phyloP scores from a whole-genome alignment of 345 rosid species.

The Salix brachista region DNA sequence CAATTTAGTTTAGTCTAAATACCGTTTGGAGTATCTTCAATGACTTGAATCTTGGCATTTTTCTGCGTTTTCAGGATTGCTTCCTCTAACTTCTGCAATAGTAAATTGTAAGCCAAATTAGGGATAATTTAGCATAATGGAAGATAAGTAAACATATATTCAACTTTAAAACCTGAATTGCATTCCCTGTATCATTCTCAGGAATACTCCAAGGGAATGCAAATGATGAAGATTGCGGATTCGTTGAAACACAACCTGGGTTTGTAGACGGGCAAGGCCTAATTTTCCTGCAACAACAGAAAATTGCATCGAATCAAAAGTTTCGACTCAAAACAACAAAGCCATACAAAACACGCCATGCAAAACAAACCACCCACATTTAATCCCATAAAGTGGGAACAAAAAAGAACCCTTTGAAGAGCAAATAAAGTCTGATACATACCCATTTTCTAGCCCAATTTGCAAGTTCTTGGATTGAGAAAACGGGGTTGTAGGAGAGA shows the following conservation, averaged over 20 bases:
- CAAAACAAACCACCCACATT: background rate
- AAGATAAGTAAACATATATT: background rate
- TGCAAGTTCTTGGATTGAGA: slow-evolving; percentile 77
- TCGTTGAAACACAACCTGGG: slow-evolving; percentile 84
- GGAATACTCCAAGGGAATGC: slow-evolving; percentile 70
- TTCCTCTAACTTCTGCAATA: slow-evolving; percentile 56
- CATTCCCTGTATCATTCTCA: slow-evolving; percentile 40
- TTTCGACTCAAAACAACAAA: background rate
- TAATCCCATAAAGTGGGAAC: background rate
- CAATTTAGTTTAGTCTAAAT: slow-evolving; percentile 12
- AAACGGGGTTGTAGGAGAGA: slow-evolving; percentile 72
- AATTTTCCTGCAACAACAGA: slow-evolving; percentile 53
- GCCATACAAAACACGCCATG: background rate
- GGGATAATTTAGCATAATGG: background rate
- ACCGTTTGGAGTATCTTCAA: slow-evolving; percentile 73
- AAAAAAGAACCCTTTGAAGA: background rate
- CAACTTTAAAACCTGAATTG: slow-evolving; percentile 45
- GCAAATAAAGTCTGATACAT: background rate
- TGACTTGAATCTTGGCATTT: slow-evolving; percentile 50
- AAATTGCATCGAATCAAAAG: background rate
- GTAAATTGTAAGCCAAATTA: background rate
- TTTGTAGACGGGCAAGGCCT: slow-evolving; percentile 86
- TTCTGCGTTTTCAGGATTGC: slow-evolving; percentile 67
- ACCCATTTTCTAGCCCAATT: slow-evolving; percentile 75
- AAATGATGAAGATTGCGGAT: slow-evolving; percentile 82